A percentile compares a stretch with the other conserved stretches of the same genome.
These are phyloP conservation scores for Trichosporon sp. DNA, from an alignment of 1,284 basidiomycete species.

Conservation along the genomic window DNA sequence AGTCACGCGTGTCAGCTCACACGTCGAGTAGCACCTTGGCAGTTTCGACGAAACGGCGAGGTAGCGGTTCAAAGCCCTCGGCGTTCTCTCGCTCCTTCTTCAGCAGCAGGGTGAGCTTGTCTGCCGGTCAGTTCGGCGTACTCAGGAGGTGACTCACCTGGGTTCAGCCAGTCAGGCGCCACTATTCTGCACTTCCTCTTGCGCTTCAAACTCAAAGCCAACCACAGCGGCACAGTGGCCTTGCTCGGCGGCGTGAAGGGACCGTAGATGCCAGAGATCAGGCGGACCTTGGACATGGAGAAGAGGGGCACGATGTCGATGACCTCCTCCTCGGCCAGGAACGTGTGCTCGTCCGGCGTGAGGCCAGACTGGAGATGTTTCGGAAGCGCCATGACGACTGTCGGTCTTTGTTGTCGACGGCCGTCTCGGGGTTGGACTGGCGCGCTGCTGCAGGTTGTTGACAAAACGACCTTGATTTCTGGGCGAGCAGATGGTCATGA, in stretches of 20 bases:
- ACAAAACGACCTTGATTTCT: not conserved
- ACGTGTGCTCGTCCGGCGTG: slow-evolving; percentile 67
- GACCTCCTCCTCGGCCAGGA: slow-evolving; percentile 74
- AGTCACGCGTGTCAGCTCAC: slow-evolving; percentile 55
- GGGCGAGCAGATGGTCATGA: not conserved
- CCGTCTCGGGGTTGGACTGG: not conserved
- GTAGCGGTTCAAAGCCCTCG: slow-evolving; percentile 67
- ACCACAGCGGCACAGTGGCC: slow-evolving; percentile 83
- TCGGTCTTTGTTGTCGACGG: not conserved
- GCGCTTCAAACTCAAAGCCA: slow-evolving; percentile 84
- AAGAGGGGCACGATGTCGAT: slow-evolving; percentile 79
- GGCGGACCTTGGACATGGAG: slow-evolving; percentile 78
- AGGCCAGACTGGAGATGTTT: slow-evolving; percentile 46
- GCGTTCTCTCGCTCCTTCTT: slow-evolving; percentile 63
- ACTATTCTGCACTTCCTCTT: slow-evolving; percentile 92
- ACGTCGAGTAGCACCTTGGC: slow-evolving; percentile 83
- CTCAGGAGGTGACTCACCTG: slow-evolving; percentile 59
- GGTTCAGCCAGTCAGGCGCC: slow-evolving; percentile 78
- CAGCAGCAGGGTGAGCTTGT: slow-evolving; percentile 69
- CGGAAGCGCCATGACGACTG: slow-evolving; percentile 49
- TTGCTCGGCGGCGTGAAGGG: slow-evolving; percentile 84
- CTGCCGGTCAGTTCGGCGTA: slow-evolving; percentile 55
- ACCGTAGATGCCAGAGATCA: slow-evolving; percentile 87
- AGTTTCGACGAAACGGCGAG: slow-evolving; percentile 82
- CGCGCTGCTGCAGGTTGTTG: not conserved